A percentile compares a stretch with the other conserved stretches of the same genome.
Conservation (phyloP, 306 rosid genomes). For the Lathyrus sativus region DNA sequence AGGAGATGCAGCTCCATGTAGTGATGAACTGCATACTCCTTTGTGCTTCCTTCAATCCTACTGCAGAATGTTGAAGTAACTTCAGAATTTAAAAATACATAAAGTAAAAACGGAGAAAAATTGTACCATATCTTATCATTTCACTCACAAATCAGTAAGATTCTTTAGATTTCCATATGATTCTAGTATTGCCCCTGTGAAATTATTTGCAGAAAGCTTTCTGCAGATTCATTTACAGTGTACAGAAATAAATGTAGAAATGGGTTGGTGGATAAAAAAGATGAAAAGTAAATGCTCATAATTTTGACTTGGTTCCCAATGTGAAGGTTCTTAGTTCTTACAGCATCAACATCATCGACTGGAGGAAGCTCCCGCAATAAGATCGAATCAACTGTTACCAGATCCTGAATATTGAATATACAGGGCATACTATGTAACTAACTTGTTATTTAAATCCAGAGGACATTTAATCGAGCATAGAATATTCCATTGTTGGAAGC, state of each 20-base stretch:
- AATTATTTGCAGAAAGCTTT: too few relatives aligned
- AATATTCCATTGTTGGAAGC: slow-evolving; percentile 40
- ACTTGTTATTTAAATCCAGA: slow-evolving; percentile 38
- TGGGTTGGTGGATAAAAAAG: slow-evolving; percentile 9
- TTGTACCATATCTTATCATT: too few relatives aligned
- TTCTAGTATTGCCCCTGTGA: too few relatives aligned
- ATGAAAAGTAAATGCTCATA: slow-evolving; percentile 26
- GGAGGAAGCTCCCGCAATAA: slow-evolving; percentile 90
- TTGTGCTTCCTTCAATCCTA: slow-evolving; percentile 37
- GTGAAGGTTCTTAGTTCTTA: slow-evolving; percentile 77
- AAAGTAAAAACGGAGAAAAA: too few relatives aligned
- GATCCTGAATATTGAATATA: slow-evolving; percentile 83
- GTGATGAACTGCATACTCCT: slow-evolving; percentile 55
- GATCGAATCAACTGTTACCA: slow-evolving; percentile 95
- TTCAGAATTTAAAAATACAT: too few relatives aligned
- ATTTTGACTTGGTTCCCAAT: slow-evolving; percentile 31
- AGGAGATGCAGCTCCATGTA: slow-evolving; percentile 47
- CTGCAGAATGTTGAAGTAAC: too few relatives aligned
- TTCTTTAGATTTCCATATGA: too few relatives aligned
- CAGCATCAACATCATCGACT: slow-evolving; percentile 69
- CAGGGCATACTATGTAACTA: slow-evolving; percentile 30
- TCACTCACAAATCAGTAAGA: too few relatives aligned
- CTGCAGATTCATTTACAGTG: too few relatives aligned
- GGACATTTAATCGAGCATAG: too few relatives aligned
- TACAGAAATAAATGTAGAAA: slow-evolving; percentile 26